Evolutionary conservation across 139 green algal species (phyloP), one percentile per base, ranked within the genome.

Genomic region (Tetratostichococcus sp.): DNA sequence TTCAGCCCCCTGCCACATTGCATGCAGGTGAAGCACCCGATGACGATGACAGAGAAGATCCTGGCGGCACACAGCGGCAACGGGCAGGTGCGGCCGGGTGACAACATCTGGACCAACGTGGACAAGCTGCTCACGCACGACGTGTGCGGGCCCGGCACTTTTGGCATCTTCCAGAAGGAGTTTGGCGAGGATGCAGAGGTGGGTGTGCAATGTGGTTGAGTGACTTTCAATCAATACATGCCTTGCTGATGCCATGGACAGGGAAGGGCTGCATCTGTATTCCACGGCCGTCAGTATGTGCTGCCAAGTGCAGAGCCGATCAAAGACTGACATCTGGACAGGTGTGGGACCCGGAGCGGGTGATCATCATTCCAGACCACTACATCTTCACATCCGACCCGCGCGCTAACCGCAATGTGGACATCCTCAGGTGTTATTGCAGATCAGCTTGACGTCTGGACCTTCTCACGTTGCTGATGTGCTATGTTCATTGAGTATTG

Each of bases 31-130:
- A 96, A 98, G 87, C 77, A 81, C 8, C 75, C 87, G 23, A 94
- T 97, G 93, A 98, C 93, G 4, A 85, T 97, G 91, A 98, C 93
- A 14, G 94, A 98, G 82, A 98, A 98, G 80, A 98, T 98, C 30
- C 76, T 98, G 76, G 93, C 93, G 0, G 87, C 85, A 39, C 88
- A 94, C 72, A 90, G 83, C n/a, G 85, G 87, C 73, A 92, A 91
- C 71, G 14, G 75, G 0, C 34, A 42, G 1, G 87, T 98, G 6
- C 70, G 66, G 43, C 94, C 93, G 1, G 93, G 93, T 1, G 80
- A 97, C 66, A 98, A 98, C 82, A 93, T 98, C 74, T 98, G 94
- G 94, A 93, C 93, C 0, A 72, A 80, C 8, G 90, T 97, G 23
- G 94, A 98, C 75, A 96, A 96, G 84, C 87, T 98, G 30, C 91